Conservation (phyloP, 176 grass and related monocot species). For the Eragrostis nindensis region DNA sequence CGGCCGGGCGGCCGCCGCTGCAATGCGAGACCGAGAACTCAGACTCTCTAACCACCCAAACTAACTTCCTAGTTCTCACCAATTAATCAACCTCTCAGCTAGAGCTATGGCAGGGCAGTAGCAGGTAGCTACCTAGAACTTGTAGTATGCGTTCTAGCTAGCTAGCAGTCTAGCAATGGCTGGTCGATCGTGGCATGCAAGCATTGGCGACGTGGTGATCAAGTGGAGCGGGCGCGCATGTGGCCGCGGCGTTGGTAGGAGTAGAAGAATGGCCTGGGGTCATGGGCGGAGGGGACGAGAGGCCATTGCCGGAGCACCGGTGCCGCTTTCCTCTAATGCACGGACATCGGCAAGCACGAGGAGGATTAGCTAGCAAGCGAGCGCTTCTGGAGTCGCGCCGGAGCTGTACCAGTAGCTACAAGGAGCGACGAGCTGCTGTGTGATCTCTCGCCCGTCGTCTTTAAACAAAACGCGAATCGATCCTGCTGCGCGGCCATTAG, state of each 20-base stretch:
- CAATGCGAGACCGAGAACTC: background rate
- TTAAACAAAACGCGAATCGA: constrained; percentile 35
- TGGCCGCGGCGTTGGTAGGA: background rate
- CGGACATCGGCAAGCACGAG: constrained; percentile 77
- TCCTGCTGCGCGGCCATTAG: constrained; percentile 16
- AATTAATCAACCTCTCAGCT: background rate
- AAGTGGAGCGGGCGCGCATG: background rate
- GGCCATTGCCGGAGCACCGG: constrained; percentile 59
- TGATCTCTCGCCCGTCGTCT: constrained; percentile 9
- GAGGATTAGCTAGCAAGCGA: background rate
- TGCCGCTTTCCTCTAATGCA: constrained; percentile 54
- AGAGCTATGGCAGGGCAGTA: background rate
- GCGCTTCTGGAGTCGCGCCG: constrained; percentile 18
- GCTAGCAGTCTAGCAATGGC: background rate
- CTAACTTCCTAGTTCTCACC: background rate
- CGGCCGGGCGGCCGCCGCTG: background rate
- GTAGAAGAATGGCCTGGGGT: constrained; percentile 26
- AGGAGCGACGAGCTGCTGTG: background rate
- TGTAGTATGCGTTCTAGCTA: background rate
- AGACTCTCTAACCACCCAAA: background rate
- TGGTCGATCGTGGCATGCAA: constrained; percentile 22
- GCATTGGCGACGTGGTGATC: constrained; percentile 4
- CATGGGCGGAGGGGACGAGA: constrained; percentile 44
- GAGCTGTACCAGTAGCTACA: background rate
- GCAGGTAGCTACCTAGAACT: background rate